Conservation (phyloP, 495 filamentous ascomycete species). For the Aspergillus olivimuriae region DNA sequence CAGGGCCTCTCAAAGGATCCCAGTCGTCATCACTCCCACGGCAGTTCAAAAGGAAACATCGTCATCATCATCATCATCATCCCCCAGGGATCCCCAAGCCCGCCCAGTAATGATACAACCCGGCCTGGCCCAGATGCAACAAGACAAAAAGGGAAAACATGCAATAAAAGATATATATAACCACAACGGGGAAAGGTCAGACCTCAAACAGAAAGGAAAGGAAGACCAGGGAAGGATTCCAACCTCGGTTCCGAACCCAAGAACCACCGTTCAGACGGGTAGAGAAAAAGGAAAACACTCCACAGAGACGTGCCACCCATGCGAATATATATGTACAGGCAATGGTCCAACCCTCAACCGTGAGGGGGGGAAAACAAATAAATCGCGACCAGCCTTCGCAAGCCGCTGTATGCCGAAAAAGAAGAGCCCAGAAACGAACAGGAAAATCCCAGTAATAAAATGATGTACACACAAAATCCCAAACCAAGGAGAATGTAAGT, state of each 20-base stretch:
- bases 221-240: no score
- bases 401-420: conserved; percentile 16
- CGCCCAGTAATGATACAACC: conserved; percentile 15
- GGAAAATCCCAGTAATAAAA: conserved; percentile 12
- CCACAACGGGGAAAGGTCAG: no score
- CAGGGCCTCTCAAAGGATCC: neutral
- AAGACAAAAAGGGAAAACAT: neutral
- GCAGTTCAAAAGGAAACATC: neutral
- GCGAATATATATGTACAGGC: conserved; percentile 26
- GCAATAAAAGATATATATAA: no score
- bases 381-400: conserved; percentile 2
- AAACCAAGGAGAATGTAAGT: conserved; percentile 11
- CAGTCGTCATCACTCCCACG: conserved; percentile 2
- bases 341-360: conserved; percentile 11
- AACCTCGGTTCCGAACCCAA: no score
- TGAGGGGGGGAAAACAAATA: neutral
- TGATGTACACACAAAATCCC: conserved; percentile 20
- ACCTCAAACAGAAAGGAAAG: no score
- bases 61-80: conserved; percentile 8
- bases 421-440: conserved; percentile 8
- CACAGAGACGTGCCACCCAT: conserved; percentile 19
- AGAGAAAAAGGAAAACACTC: conserved; percentile 6
- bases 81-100: conserved; percentile 8
- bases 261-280: no score
- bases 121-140: conserved; percentile 9